Conservation (phyloP, 1,284 basidiomycete species). For the Ustilago esculenta region DNA sequence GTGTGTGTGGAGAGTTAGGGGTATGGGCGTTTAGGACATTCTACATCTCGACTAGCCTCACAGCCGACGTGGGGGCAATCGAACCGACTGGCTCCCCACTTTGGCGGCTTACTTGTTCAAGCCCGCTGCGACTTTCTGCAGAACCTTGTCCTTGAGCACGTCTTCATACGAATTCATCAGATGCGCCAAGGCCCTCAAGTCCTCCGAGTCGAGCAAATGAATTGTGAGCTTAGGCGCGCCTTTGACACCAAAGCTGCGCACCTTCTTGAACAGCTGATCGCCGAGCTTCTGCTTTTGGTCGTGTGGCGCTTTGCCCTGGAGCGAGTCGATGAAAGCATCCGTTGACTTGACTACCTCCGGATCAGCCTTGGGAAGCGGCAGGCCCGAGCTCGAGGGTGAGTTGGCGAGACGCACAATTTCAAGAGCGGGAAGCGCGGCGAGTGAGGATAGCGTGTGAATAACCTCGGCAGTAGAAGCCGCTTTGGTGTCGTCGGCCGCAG, state of each 20-base stretch:
- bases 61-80: too few relatives aligned
- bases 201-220: constrained; percentile 81
- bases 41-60: too few relatives aligned
- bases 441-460: constrained; percentile 66
- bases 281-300: constrained; percentile 77
- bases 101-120: constrained; percentile 27
- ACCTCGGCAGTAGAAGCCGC: not conserved
- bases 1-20: too few relatives aligned
- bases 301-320: constrained; percentile 74
- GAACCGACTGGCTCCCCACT: too few relatives aligned
- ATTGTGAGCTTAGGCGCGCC: constrained; percentile 74
- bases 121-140: constrained; percentile 34
- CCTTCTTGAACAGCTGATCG: constrained; percentile 73
- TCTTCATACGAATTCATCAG: constrained; percentile 86
- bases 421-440: constrained; percentile 75
- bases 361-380: constrained; percentile 78
- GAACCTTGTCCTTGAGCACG: constrained; percentile 75
- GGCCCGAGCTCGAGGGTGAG: constrained; percentile 69
- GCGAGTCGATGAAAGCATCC: constrained; percentile 78
- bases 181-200: constrained; percentile 81
- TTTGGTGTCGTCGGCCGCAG: constrained; percentile 2
- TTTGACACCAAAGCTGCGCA: constrained; percentile 82
- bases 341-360: constrained; percentile 76
- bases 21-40: too few relatives aligned
- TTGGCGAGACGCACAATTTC: constrained; percentile 74